Evolutionary conservation across 345 rosid genomes (phyloP), one percentile per base, ranked within the genome.

Genomic region (Alliaria petiolata): DNA sequence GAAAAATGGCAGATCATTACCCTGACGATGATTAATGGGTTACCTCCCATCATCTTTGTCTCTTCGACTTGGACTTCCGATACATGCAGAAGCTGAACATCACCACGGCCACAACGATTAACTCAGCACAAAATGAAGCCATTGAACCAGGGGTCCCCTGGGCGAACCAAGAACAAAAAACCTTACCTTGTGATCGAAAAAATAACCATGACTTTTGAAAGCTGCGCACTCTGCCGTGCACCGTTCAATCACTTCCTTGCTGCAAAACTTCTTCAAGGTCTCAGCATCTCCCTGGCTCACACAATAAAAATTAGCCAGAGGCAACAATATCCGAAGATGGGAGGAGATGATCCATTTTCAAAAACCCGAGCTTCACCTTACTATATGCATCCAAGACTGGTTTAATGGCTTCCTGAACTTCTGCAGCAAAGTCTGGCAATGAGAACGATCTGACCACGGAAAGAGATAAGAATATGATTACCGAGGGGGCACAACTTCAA

Each of bases 21-120:
- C 67, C 81, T 84, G 5, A 95, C 85, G 20, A 90, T 76, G 66
- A 95, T 92, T 65, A 83, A 62, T 0, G 99, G 99, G 8, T 86
- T 79, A 49, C 71, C 83, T 79, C 96, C 99, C 97, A 95, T 85
- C 96, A 92, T 89, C 84, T 90, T 95, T 53, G 85, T 90, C 72
- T 95, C 97, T 71, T 81, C 75, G 26, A 95, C 87, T 63, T 92
- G 96, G 52, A 92, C 91, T 0, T 90, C 99, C 26, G 97, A 92
- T 72, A 90, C 67, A 77, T 92, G 98, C 49, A 95, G 86, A 82
- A 92, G 85, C 99, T 92, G 86, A 72, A 75, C 50, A 73, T 33
- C 5, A 43, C 45, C 5, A 43, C 45, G 2, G 26, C 14, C 25
- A 69, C 4, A 45, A 4, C 30, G 10, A 58, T 58, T 69, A 3